phyloP scores from a whole-genome alignment of 768 basidiomycete genomes.

The Naganishia friedmannii region DNA sequence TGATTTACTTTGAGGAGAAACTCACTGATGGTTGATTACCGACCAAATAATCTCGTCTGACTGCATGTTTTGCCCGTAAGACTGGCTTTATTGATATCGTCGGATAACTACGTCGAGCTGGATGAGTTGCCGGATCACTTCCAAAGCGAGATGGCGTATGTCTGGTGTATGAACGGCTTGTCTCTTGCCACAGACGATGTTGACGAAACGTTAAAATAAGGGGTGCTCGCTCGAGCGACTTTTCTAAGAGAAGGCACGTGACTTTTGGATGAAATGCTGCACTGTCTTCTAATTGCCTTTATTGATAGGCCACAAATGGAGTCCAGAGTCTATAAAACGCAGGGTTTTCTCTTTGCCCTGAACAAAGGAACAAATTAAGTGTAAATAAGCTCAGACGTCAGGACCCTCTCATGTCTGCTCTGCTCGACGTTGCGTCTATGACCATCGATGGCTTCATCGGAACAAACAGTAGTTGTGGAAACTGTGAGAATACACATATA shows the following conservation, averaged over 20 bases:
- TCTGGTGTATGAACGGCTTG: background rate
- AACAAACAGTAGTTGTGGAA: too few species aligned
- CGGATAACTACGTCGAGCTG: background rate
- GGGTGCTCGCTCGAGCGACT: slow-evolving; percentile 2
- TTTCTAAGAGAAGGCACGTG: slow-evolving; percentile 16
- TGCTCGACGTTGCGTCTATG: too few species aligned
- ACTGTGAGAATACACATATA: too few species aligned
- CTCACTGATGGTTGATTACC: slow-evolving; percentile 69
- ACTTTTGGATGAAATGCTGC: background rate
- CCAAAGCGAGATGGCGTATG: too few species aligned
- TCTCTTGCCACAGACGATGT: background rate
- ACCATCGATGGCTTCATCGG: too few species aligned
- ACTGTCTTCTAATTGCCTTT: too few species aligned
- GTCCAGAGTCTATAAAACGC: too few species aligned
- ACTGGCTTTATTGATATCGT: background rate
- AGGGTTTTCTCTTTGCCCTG: too few species aligned
- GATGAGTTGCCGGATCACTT: background rate
- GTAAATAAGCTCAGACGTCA: too few species aligned
- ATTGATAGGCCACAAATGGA: too few species aligned
- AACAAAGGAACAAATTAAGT: too few species aligned
- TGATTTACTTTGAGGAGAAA: slow-evolving; percentile 17
- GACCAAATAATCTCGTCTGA: slow-evolving; percentile 97
- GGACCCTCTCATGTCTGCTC: too few species aligned
- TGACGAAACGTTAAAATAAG: background rate
- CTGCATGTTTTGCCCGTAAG: slow-evolving; percentile 44